Conservation (phyloP, 768 basidiomycete genomes). For the Lactarius vividus region DNA sequence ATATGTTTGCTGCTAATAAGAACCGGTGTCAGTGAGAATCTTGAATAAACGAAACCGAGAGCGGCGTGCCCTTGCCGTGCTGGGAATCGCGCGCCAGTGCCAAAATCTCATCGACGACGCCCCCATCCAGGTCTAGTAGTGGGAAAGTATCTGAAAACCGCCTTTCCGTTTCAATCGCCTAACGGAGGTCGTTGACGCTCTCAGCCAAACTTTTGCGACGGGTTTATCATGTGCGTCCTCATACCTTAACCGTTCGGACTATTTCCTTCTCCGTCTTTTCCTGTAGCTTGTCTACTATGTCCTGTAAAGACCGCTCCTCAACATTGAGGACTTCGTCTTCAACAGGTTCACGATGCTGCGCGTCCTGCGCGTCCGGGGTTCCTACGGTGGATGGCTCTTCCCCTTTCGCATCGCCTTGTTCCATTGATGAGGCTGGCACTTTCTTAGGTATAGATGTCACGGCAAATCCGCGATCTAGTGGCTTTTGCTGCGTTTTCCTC, state of each 20-base stretch:
- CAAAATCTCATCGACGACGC: conserved; percentile 58
- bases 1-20: conserved; percentile 42
- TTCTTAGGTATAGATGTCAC: conserved; percentile 86
- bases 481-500: conserved; percentile 79
- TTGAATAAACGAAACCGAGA: neutral
- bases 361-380: neutral
- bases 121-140: conserved; percentile 58
- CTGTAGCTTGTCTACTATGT: conserved; percentile 75
- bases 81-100: conserved; percentile 38
- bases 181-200: neutral
- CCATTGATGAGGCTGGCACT: conserved; percentile 33
- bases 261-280: conserved; percentile 90
- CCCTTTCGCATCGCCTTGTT: conserved; percentile 24
- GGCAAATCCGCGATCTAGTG: conserved; percentile 71
- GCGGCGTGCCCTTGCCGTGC: conserved; percentile 31
- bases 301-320: conserved; percentile 62
- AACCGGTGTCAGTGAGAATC: neutral
- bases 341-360: conserved; percentile 2
- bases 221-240: conserved; percentile 12
- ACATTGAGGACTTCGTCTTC: conserved; percentile 34
- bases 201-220: neutral
- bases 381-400: neutral
- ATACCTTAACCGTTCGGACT: conserved; percentile 64
- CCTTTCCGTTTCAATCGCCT: conserved; percentile 83
- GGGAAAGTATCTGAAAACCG: conserved; percentile 65